Conservation (phyloP, 768 basidiomycete genomes). For the Suillus weaverae region DNA sequence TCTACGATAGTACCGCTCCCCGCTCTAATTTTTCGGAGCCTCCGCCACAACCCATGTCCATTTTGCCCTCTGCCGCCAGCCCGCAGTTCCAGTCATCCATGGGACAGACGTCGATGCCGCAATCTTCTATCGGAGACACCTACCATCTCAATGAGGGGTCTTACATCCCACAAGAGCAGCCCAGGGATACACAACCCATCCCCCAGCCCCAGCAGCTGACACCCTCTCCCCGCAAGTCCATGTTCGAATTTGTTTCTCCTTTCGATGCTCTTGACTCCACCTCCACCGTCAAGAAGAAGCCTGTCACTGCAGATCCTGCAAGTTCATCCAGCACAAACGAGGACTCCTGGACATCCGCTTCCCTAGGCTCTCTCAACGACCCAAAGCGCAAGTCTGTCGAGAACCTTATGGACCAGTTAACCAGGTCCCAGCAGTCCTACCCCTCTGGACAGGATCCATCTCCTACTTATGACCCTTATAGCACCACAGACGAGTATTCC, state of each 20-base stretch:
- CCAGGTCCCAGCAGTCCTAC: constrained; percentile 43
- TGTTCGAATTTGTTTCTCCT: constrained; percentile 84
- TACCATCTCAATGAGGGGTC: constrained; percentile 44
- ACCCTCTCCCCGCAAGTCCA: constrained; percentile 72
- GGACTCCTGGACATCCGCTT: constrained; percentile 53
- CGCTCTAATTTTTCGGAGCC: constrained; percentile 54
- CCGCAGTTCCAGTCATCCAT: constrained; percentile 42
- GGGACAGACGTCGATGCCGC: not conserved
- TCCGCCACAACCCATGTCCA: constrained; percentile 37
- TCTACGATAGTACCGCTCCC: constrained; percentile 41
- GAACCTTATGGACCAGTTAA: constrained; percentile 74
- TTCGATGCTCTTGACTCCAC: constrained; percentile 71
- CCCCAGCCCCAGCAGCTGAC: constrained; percentile 38
- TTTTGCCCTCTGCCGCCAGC: constrained; percentile 39
- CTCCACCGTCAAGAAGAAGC: constrained; percentile 63
- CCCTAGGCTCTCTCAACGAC: constrained; percentile 30
- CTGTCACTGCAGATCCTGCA: constrained; percentile 48
- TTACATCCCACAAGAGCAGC: constrained; percentile 25
- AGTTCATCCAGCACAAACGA: constrained; percentile 50
- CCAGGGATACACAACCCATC: constrained; percentile 24
- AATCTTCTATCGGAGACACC: constrained; percentile 11
- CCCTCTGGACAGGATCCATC: constrained; percentile 38
- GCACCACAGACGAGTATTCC: constrained; percentile 47
- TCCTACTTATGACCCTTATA: constrained; percentile 34
- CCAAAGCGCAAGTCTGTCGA: constrained; percentile 84